These are phyloP conservation scores for Scheffersomyces stambukii DNA, from an alignment of 1,139 yeast genomes.

Conservation along the genomic window DNA sequence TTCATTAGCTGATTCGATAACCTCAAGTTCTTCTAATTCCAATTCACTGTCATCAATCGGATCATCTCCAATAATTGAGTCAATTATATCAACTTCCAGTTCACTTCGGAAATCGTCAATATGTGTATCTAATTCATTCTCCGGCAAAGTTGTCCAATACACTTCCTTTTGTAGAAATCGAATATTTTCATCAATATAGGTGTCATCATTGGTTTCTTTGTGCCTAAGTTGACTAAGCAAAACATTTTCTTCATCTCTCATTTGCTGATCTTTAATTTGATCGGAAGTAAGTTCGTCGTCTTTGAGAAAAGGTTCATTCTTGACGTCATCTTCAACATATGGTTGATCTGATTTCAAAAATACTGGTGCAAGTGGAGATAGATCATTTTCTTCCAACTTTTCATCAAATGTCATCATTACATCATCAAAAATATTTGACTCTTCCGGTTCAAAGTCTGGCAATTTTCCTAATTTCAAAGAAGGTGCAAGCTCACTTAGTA, in stretches of 20 bases:
- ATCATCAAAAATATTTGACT: constrained; percentile 28
- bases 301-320: constrained; percentile 31
- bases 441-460: constrained; percentile 31
- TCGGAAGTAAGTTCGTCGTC: constrained; percentile 44
- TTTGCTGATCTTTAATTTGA: constrained; percentile 40
- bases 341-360: not conserved
- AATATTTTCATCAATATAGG: constrained; percentile 34
- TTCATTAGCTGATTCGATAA: constrained; percentile 1
- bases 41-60: constrained; percentile 6
- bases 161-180: constrained; percentile 29
- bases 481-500: constrained; percentile 10
- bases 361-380: constrained; percentile 8
- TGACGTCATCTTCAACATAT: no score
- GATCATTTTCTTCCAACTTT: constrained; percentile 17
- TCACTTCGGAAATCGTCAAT: constrained; percentile 6
- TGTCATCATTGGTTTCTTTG: constrained; percentile 19
- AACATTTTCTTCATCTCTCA: constrained; percentile 19
- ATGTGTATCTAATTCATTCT: constrained; percentile 9
- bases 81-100: constrained; percentile 1
- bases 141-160: constrained; percentile 24
- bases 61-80: not conserved
- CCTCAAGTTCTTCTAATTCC: constrained; percentile 1
- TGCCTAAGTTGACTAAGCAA: constrained; percentile 7
- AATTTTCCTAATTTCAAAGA: constrained; percentile 15
- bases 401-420: constrained; percentile 28